A percentile compares a stretch with the other conserved stretches of the same genome.
These are phyloP conservation scores for Collybiopsis confluens DNA, from an alignment of 768 basidiomycete species.

Conservation along the genomic window DNA sequence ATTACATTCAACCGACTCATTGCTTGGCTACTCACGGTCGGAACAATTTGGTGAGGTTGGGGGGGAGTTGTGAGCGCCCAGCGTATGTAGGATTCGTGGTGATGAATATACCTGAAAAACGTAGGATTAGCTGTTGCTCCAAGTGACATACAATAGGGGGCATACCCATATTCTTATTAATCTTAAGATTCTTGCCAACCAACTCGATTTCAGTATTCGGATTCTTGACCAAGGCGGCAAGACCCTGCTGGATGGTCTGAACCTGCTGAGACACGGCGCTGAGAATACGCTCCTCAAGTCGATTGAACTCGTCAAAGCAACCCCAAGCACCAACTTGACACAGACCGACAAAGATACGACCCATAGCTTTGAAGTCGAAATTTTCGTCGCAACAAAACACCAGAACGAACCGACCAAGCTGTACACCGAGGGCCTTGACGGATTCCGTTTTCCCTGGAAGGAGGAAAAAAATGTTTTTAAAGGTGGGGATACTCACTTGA, in stretches of 20 bases:
- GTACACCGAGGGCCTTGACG: slow-evolving; percentile 96
- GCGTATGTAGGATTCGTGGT: slow-evolving; percentile 99
- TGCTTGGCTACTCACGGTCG: slow-evolving; percentile 61
- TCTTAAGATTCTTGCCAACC: slow-evolving; percentile 88
- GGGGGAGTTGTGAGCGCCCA: slow-evolving; percentile 87
- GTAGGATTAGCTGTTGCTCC: slow-evolving; percentile 9
- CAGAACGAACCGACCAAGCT: slow-evolving; percentile 96
- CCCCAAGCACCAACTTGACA: slow-evolving; percentile 99
- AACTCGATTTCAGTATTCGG: slow-evolving; percentile 90
- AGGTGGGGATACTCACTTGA: slow-evolving; percentile 8
- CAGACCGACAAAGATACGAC: slow-evolving; percentile 96
- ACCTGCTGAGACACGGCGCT: slow-evolving; percentile 99
- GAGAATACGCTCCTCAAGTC: slow-evolving; percentile 95
- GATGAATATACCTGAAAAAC: slow-evolving; percentile 89
- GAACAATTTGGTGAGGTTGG: slow-evolving; percentile 89
- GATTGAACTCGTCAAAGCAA: slow-evolving; percentile 97
- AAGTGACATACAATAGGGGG: background rate
- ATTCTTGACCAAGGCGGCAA: slow-evolving; percentile 78
- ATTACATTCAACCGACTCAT: background rate
- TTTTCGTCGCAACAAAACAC: slow-evolving; percentile 99
- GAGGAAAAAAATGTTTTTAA: no score
- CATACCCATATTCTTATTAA: slow-evolving; percentile 89
- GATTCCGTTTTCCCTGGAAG: slow-evolving; percentile 92
- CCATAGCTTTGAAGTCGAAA: slow-evolving; percentile 99
- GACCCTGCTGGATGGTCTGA: slow-evolving; percentile 95